A percentile compares a stretch with the other conserved stretches of the same genome.
Conservation (phyloP, 352 stramenopile genomes). For the Pythium vanterpoolii region DNA sequence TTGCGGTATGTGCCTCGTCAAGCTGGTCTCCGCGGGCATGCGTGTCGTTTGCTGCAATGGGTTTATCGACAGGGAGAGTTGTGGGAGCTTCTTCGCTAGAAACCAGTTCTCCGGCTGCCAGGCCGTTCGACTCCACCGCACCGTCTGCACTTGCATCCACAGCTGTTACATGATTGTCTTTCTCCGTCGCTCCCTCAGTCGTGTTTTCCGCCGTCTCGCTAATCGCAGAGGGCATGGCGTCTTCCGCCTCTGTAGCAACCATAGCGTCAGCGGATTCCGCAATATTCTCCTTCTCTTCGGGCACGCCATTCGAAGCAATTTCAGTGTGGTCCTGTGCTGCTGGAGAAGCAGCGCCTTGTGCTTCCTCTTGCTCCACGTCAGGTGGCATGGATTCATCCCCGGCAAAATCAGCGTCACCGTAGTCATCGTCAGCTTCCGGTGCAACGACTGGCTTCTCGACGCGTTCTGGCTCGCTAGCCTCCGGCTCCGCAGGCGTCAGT, state of each 20-base stretch:
- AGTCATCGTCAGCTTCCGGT: background rate
- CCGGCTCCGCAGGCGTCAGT: background rate
- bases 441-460: background rate
- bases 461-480: background rate
- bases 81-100: background rate
- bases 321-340: background rate
- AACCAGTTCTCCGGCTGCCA: background rate
- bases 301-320: background rate
- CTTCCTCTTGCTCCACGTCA: background rate
- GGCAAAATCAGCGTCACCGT: constrained; percentile 4
- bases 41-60: background rate
- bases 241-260: background rate
- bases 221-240: background rate
- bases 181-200: background rate
- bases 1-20: background rate
- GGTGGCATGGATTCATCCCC: background rate
- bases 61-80: background rate
- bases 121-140: background rate
- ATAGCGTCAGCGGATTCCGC: background rate
- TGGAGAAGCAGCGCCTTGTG: background rate
- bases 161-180: background rate
- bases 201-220: background rate
- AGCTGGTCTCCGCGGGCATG: background rate
- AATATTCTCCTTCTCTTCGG: background rate
- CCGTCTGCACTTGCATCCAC: background rate